phyloP scores from a whole-genome alignment of 2,329 filamentous ascomycete species.

The Penicillium decumbens region DNA sequence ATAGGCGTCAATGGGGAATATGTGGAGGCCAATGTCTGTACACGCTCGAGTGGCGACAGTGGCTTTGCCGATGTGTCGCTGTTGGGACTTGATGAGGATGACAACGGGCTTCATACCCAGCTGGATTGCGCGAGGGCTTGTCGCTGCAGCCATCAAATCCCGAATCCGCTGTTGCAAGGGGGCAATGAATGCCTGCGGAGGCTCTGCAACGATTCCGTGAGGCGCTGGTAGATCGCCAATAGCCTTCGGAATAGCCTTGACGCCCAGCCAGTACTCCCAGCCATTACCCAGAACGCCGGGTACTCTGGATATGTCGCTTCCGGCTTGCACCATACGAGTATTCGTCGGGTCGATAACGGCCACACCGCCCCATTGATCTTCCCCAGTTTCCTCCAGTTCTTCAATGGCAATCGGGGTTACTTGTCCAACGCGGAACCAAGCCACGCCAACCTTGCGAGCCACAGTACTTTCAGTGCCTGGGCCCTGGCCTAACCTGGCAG shows the following conservation, averaged over 20 bases:
- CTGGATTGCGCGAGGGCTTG: conserved; percentile 79
- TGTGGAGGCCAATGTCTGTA: conserved; percentile 83
- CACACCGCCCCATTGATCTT: conserved; percentile 77
- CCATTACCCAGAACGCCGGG: conserved; percentile 70
- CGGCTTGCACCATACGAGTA: conserved; percentile 87
- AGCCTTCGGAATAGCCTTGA: conserved; percentile 59
- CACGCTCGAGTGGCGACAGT: conserved; percentile 71
- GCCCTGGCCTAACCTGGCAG: conserved; percentile 36
- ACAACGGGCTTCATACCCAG: conserved; percentile 83
- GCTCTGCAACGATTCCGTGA: conserved; percentile 37
- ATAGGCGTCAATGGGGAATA: conserved; percentile 82
- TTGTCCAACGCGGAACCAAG: conserved; percentile 88
- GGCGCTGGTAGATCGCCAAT: conserved; percentile 30
- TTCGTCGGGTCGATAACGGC: conserved; percentile 79
- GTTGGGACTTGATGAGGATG: conserved; percentile 82
- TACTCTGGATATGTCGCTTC: conserved; percentile 75
- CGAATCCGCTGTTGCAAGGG: conserved; percentile 67
- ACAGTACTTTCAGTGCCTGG: conserved; percentile 21
- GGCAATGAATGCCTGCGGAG: conserved; percentile 48
- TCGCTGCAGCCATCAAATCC: conserved; percentile 82
- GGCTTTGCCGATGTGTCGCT: conserved; percentile 90
- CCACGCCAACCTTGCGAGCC: conserved; percentile 58
- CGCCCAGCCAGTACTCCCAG: conserved; percentile 86
- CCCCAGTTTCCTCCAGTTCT: conserved; percentile 56
- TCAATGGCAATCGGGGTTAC: conserved; percentile 50